Percentiles rank a stretch among this genome's conserved stretches.
Evolutionary conservation across 1,139 yeast species (phyloP).

Genomic region (Geotrichum candidum): DNA sequence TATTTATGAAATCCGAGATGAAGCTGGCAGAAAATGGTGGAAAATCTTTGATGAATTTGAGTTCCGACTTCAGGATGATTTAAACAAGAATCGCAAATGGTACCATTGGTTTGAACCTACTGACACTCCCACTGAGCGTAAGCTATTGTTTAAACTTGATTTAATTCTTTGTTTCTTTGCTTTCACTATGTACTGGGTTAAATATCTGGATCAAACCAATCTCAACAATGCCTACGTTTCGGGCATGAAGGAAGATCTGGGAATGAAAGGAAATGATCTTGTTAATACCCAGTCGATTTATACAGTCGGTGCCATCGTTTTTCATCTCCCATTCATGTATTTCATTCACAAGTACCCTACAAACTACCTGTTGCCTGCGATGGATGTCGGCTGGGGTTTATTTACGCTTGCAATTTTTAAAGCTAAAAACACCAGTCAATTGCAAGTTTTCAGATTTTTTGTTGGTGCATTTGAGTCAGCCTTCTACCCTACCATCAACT

Average conservation of each 20-base stretch:
- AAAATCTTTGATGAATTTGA: conserved; percentile 56
- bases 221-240: conserved; percentile 64
- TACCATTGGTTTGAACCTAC: conserved; percentile 58
- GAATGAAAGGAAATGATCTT: conserved; percentile 61
- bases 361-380: conserved; percentile 49
- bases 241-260: conserved; percentile 53
- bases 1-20: conserved; percentile 30
- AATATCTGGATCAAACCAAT: conserved; percentile 54
- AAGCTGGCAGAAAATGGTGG: conserved; percentile 58
- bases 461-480: conserved; percentile 62
- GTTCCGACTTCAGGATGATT: conserved; percentile 29
- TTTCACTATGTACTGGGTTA: conserved; percentile 63
- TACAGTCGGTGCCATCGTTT: conserved; percentile 52
- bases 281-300: conserved; percentile 55
- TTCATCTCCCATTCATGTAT: conserved; percentile 44
- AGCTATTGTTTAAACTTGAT: conserved; percentile 56
- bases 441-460: conserved; percentile 54
- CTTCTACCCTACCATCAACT: conserved; percentile 54
- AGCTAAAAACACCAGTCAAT: conserved; percentile 43
- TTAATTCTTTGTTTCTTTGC: conserved; percentile 53
- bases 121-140: conserved; percentile 49
- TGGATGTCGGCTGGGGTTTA: conserved; percentile 62
- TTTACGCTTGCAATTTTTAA: conserved; percentile 53
- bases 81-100: conserved; percentile 35
- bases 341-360: conserved; percentile 43